A percentile compares a stretch with the other conserved stretches of the same genome.
Conservation (phyloP, 768 basidiomycete genomes). For the Lyophyllum atratum region DNA sequence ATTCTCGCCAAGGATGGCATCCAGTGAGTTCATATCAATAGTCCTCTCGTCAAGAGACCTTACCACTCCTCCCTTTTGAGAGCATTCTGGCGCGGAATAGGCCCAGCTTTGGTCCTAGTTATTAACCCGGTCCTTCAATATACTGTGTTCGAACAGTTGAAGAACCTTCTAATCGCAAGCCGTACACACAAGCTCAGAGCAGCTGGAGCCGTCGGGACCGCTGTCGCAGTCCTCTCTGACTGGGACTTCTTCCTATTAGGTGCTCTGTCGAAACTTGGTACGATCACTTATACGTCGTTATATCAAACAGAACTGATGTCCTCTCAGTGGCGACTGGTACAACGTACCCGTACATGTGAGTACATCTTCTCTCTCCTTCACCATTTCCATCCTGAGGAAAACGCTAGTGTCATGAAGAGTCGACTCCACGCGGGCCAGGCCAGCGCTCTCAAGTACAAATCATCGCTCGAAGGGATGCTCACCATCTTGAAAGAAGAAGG, state of each 20-base stretch:
- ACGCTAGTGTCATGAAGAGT: conserved; percentile 68
- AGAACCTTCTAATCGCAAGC: conserved; percentile 73
- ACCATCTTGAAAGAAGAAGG: conserved; percentile 82
- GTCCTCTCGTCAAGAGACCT: neutral
- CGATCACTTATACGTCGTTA: conserved; percentile 16
- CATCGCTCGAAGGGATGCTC: conserved; percentile 74
- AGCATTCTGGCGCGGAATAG: conserved; percentile 93
- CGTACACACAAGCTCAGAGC: conserved; percentile 57
- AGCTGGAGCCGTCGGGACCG: conserved; percentile 42
- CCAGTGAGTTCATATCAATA: conserved; percentile 27
- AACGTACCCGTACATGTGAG: conserved; percentile 53
- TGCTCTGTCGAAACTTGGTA: conserved; percentile 88
- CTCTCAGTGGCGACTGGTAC: conserved; percentile 47
- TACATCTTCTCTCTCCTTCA: neutral
- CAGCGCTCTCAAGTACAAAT: conserved; percentile 69
- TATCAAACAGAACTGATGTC: neutral
- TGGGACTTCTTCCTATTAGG: conserved; percentile 96
- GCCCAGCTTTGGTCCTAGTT: conserved; percentile 91
- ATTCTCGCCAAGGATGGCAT: conserved; percentile 77
- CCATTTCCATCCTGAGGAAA: neutral
- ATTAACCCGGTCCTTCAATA: conserved; percentile 95
- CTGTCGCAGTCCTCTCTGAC: conserved; percentile 64
- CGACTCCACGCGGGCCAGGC: conserved; percentile 77
- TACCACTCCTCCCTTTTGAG: conserved; percentile 19
- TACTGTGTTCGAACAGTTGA: conserved; percentile 94